Conservation (phyloP, 2,329 filamentous ascomycete species). For the Xylariaceae sp. region DNA sequence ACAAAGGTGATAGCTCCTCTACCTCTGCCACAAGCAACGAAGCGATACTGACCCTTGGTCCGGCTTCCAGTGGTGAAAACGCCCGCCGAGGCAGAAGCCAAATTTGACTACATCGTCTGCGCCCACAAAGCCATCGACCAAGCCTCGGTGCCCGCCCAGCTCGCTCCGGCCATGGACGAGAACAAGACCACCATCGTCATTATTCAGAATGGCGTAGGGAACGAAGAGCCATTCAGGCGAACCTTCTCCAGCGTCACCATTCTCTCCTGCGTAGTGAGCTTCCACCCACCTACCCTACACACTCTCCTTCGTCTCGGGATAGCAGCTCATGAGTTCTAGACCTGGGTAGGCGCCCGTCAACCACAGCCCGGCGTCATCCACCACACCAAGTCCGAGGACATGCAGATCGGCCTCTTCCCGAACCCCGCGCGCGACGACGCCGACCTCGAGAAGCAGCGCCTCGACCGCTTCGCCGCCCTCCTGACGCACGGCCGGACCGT, state of each 20-base stretch:
- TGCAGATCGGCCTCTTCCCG: constrained; percentile 50
- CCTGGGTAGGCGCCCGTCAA: constrained; percentile 51
- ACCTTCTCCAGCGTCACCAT: constrained; percentile 49
- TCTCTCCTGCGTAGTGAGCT: constrained; percentile 49
- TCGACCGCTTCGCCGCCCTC: constrained; percentile 37
- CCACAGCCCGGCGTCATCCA: constrained; percentile 41
- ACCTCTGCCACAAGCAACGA: neutral
- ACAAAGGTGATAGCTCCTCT: constrained; percentile 30
- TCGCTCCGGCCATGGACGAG: constrained; percentile 32
- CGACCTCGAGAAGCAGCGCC: constrained; percentile 29
- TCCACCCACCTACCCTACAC: neutral
- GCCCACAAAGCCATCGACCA: constrained; percentile 50
- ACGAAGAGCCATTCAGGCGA: constrained; percentile 49
- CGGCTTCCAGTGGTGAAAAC: constrained; percentile 44
- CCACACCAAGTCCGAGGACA: constrained; percentile 49
- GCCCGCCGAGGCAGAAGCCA: constrained; percentile 38
- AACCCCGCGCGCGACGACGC: constrained; percentile 28
- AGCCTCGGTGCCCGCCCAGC: constrained; percentile 28
- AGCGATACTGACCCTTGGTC: constrained; percentile 1
- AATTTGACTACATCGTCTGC: constrained; percentile 55
- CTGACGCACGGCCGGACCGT: constrained; percentile 39
- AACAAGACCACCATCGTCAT: constrained; percentile 49
- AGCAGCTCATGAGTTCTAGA: constrained; percentile 21
- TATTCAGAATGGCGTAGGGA: constrained; percentile 58
- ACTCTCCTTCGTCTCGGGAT: neutral